Evolutionary conservation across 2,329 filamentous ascomycete genomes (phyloP), one percentile per base, ranked within the genome.

Genomic region (Magnaporthales sp.): DNA sequence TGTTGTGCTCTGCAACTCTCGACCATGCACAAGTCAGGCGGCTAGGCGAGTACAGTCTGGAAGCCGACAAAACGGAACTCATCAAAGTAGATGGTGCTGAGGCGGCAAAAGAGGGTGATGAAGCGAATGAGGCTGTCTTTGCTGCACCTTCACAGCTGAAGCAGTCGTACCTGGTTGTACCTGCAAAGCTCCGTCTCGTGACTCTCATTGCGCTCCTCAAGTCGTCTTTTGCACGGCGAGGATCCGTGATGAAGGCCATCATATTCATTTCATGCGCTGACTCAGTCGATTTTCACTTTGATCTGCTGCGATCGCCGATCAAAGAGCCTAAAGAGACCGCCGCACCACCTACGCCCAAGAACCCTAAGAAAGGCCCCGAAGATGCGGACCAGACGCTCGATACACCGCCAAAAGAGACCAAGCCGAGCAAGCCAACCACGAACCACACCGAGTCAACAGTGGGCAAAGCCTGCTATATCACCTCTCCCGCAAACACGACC

Each of bases 231-330:
- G 89, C 92, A 67, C 86, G 93, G 22, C 91, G 91, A 76, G 94
- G 93, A 0, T 92, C 92, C 1, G 91, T 96, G 22, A 97, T 96
- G 91, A 98, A 99, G 77, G 91, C 91, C 26, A 97, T 99, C 68
- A 84, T 99, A 46, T 99, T 99, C 79, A 91, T 99, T 63, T 97
- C 94, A 11, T 99, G 95, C 73, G 93, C 95, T 24, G 95, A 99
- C 76, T 95, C 92, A 1, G 95, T 98, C 68, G 93, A 99, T 75
- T 99, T 97, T 73, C 94, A 98, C 76, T 98, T 93, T 75, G 91
- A 96, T 68, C 80, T 97, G 3, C 86, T 99, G 11, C 27, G 51
- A 67, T 89, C 81, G 60, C 77, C 78, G 27, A 70, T 64, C 1
- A 6, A 73, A 0, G 74, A 75, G 1, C 67, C 10, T 26, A 65